Base-by-base conservation (phyloP, 1,139 yeast species). In the Scheffersomyces insectosa region DNA sequence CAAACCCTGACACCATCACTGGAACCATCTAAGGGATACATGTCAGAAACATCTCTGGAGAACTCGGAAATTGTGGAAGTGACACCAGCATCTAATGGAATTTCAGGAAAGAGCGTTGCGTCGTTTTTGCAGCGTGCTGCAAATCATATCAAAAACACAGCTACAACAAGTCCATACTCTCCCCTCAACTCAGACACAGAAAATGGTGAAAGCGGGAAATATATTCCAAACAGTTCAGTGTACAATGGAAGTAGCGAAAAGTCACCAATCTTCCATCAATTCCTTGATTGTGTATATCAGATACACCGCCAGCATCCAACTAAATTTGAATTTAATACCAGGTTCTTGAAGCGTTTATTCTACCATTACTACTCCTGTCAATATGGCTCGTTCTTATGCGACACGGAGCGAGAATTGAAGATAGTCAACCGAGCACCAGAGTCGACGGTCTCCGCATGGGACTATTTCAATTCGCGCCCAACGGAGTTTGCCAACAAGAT, bases 281-380 rank as follows among this genome's bases (percentile, higher is more conserved):
- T 91, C 63, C 66, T 93, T 43, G 99, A 93, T 56, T 83, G 95
- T 50, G 88, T 89, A 3, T 90, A 84, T 59, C 99, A 93, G 59
- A 62, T 91, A 13, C 64, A 79, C 44, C 67, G 82, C 11, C 96
- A 90, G 59, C 77, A 80, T 50, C 96, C 97, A 0, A 59, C 68
- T 1, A 67, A 72, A 37, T 93, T 93, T 63, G 97, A 93, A 63
- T 91, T 84, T 66, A 90, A 91, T 56, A 96, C 91, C 59, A 70
- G 97, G 40, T 90, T 93, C 56, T 65, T 95, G 51, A 78, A 96
- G 54, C 68, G 98, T 40, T 68, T 93, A 42, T 75, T 89, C 30
- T 93, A 93, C 58, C 99, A 93, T 63, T 72, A 87, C 38, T 89
- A 91, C 59, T 88, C 97, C 1, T 90, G 98, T 59, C 99, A 93